Evolutionary conservation across 352 stramenopile species (phyloP).

Genomic region (Plasmopara viticola): DNA sequence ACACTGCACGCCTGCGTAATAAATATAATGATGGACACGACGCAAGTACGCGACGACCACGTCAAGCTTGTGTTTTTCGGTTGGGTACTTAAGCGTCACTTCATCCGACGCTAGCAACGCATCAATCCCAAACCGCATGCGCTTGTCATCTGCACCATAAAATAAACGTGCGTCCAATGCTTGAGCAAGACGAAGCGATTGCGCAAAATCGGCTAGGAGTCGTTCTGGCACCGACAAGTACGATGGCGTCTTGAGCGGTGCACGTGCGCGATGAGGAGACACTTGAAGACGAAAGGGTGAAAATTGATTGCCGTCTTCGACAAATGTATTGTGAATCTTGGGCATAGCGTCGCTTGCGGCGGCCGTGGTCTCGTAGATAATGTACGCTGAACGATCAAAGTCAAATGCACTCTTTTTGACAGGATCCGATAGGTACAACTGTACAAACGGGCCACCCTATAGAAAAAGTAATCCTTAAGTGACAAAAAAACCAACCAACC

Average conservation of each 20-base stretch:
- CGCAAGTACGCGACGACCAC: conserved; percentile 90
- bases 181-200: conserved; percentile 47
- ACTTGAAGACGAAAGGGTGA: conserved; percentile 74
- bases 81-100: conserved; percentile 36
- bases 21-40: conserved; percentile 93
- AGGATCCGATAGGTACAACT: conserved; percentile 76
- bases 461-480: not conserved
- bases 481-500: conserved; percentile 1
- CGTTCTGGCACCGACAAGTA: conserved; percentile 69
- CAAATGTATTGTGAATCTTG: conserved; percentile 84
- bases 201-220: conserved; percentile 50
- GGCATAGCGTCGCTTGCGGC: conserved; percentile 63
- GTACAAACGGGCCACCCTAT: conserved; percentile 64
- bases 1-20: conserved; percentile 88
- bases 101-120: conserved; percentile 49
- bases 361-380: conserved; percentile 73
- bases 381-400: conserved; percentile 81
- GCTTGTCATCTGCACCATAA: conserved; percentile 37
- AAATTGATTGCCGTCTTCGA: conserved; percentile 71
- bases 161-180: conserved; percentile 61
- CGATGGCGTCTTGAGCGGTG: conserved; percentile 76
- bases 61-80: conserved; percentile 87
- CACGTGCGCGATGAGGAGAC: conserved; percentile 67
- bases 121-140: conserved; percentile 41
- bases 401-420: conserved; percentile 84